Evolutionary conservation across 2,329 filamentous ascomycete genomes (phyloP).

Genomic region (Botrytis porri): DNA sequence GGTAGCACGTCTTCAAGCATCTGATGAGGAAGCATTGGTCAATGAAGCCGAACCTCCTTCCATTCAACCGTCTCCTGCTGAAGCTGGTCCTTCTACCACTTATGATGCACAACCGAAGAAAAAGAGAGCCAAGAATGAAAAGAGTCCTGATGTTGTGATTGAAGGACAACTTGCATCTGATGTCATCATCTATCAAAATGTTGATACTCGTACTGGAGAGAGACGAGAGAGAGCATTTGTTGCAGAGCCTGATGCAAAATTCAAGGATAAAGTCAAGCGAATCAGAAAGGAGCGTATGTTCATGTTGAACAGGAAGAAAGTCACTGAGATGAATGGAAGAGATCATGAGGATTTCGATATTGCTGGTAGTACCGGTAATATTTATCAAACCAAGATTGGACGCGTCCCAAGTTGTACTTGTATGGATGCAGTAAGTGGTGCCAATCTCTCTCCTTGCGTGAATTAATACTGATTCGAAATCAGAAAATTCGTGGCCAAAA

Average conservation of each 20-base stretch:
- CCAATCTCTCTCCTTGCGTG: background rate
- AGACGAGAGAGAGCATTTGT: constrained; percentile 24
- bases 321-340: constrained; percentile 18
- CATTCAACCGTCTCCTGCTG: background rate
- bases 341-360: constrained; percentile 25
- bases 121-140: constrained; percentile 17
- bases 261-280: constrained; percentile 25
- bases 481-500: constrained; percentile 26
- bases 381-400: constrained; percentile 25
- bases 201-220: constrained; percentile 20
- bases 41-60: background rate
- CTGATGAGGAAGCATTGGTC: constrained; percentile 29
- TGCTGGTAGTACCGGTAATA: constrained; percentile 28
- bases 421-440: constrained; percentile 28
- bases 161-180: constrained; percentile 23
- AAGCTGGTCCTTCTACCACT: background rate
- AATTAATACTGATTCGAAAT: background rate
- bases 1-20: constrained; percentile 57
- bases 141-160: constrained; percentile 20
- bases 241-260: constrained; percentile 22
- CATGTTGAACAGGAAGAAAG: constrained; percentile 26
- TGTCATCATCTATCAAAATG: constrained; percentile 9
- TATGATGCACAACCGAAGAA: constrained; percentile 16
- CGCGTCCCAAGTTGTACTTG: constrained; percentile 24
- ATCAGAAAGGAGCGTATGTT: constrained; percentile 29